Evolutionary conservation across 2,329 filamentous ascomycete genomes (phyloP), one percentile per base, ranked within the genome.

Genomic region (Niveomyces coronatus): DNA sequence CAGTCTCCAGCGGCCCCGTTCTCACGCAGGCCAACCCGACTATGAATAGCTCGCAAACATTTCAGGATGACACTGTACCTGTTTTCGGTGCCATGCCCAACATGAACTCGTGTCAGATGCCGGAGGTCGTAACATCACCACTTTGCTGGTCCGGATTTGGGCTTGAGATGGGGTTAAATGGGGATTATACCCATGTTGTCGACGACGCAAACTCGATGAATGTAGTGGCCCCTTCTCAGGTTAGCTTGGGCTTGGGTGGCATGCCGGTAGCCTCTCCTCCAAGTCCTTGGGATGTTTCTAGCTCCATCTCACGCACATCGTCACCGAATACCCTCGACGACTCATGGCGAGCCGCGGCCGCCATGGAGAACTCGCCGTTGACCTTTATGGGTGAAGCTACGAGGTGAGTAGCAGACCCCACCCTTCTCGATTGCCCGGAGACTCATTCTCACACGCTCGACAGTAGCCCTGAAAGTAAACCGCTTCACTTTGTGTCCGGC

Each of bases 181-280:
- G 60, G 30, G 60, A 65, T 35, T 52, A 63, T 58, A 52, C 58
- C 64, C 44, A 73, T 61, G 50, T 55, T 52, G 45, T 64, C 42
- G 49, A 61, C 40, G 63, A 68, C 44, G 46, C 70, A 40, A 52
- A 50, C 49, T 57, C 61, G 35, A 57, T 74, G 50, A 71, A 76
- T 46, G 68, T n/a, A n/a, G n/a, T 76, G 53, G 66, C 74, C 50
- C 72, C 73, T 36, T 60, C 66, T 37, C 69, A 76, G 46, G 70
- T 74, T 59, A 65, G 67, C 46, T 55, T 74, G 49, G 68, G 69
- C 49, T 68, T 68, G 54, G 70, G 74, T 46, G 53, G 65, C 45
- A 51, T 73, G 41, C 53, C 62, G 34, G 65, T 64, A 44, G 61
- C 64, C 47, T 74, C 71, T 18, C 71, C 72, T 9, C 61, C 64